Percentiles rank a stretch among this genome's conserved stretches.
These are phyloP conservation scores for Cinchona pubescens DNA, from an alignment of 257 asterid genomes.

Conservation along the genomic window DNA sequence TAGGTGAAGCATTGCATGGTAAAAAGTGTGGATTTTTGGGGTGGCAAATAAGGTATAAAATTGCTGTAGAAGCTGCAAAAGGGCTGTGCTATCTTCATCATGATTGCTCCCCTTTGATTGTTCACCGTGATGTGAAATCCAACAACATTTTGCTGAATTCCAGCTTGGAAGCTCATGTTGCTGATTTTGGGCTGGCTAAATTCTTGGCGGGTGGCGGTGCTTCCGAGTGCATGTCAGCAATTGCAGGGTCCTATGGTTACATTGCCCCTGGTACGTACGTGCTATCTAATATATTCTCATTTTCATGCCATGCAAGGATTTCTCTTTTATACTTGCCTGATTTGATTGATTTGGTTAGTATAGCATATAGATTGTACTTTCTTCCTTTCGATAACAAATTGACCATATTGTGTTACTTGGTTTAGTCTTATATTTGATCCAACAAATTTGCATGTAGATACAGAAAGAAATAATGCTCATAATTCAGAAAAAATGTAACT, in stretches of 20 bases:
- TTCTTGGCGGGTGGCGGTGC: slow-evolving; percentile 80
- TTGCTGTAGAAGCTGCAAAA: slow-evolving; percentile 75
- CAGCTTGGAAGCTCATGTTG: slow-evolving; percentile 85
- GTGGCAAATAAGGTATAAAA: slow-evolving; percentile 83
- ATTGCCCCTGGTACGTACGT: slow-evolving; percentile 80
- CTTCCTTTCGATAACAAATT: too few species aligned
- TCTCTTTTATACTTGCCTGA: background rate
- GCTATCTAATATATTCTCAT: background rate
- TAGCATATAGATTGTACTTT: too few species aligned
- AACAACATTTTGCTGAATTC: slow-evolving; percentile 77
- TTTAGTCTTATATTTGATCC: background rate
- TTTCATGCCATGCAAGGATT: background rate
- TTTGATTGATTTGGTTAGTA: too few species aligned
- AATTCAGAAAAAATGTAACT: too few species aligned
- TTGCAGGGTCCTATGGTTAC: slow-evolving; percentile 95
- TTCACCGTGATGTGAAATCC: slow-evolving; percentile 87
- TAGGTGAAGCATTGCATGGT: slow-evolving; percentile 87
- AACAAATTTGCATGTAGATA: background rate
- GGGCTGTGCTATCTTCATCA: slow-evolving; percentile 91
- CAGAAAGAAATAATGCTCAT: too few species aligned
- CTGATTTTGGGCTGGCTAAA: slow-evolving; percentile 91
- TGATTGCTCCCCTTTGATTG: slow-evolving; percentile 86
- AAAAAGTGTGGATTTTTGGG: slow-evolving; percentile 69
- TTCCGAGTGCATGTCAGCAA: slow-evolving; percentile 91
- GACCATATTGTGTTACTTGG: too few species aligned